Conservation (phyloP, 305 asterid species). For the Fraxinus baroniana region DNA sequence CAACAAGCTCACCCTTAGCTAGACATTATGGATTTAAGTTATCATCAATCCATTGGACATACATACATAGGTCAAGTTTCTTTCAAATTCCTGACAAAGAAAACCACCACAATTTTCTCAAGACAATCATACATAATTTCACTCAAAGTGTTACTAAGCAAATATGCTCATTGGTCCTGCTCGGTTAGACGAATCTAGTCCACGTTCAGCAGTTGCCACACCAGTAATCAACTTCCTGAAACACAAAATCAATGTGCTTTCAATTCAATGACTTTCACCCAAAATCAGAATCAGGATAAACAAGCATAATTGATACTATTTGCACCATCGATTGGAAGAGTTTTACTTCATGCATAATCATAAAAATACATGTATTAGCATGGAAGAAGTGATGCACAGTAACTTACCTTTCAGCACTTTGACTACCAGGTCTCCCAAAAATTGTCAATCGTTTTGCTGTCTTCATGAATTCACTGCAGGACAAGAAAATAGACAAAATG, state of each 20-base stretch:
- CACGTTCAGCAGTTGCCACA: conserved; percentile 65
- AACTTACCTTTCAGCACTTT: conserved; percentile 39
- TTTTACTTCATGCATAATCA: neutral
- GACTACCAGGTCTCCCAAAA: conserved; percentile 38
- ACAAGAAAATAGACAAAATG: neutral
- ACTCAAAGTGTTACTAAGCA: conserved; percentile 35
- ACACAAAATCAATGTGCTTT: conserved; percentile 15
- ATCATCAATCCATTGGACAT: neutral
- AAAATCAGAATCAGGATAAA: neutral
- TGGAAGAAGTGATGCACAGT: neutral
- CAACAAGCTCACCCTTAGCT: neutral
- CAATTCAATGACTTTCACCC: conserved; percentile 16
- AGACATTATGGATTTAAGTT: neutral
- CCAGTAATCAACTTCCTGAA: conserved; percentile 78
- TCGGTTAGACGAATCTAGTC: conserved; percentile 75
- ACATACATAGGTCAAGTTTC: neutral
- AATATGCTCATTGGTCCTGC: conserved; percentile 76
- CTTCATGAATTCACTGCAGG: conserved; percentile 55
- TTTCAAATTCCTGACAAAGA: neutral
- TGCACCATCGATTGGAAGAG: neutral
- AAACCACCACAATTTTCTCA: neutral
- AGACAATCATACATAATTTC: conserved; percentile 7
- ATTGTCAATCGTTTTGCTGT: conserved; percentile 54
- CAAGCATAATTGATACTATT: neutral
- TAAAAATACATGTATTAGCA: neutral